A percentile compares a stretch with the other conserved stretches of the same genome.
These are phyloP conservation scores for Gynochthodes officinalis DNA, from an alignment of 257 asterid species.

Conservation along the genomic window DNA sequence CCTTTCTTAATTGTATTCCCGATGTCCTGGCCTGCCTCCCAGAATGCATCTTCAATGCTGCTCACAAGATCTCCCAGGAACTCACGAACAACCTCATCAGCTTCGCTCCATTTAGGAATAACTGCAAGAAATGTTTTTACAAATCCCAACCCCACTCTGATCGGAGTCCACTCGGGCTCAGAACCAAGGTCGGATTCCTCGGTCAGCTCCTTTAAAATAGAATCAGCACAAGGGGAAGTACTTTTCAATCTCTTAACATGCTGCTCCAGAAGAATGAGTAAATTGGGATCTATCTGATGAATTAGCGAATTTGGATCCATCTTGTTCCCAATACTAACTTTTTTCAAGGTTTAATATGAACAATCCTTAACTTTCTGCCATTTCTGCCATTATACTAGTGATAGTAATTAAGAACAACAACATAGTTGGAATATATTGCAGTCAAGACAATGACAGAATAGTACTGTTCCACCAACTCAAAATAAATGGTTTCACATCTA, in stretches of 20 bases:
- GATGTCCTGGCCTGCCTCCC: background rate
- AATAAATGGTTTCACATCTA: too few species aligned
- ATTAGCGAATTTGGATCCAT: background rate
- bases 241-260: too few species aligned
- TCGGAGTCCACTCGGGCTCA: background rate
- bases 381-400: too few species aligned
- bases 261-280: too few species aligned
- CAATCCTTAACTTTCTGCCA: too few species aligned
- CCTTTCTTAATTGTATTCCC: background rate
- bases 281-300: too few species aligned
- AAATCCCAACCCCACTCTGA: background rate
- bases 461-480: too few species aligned
- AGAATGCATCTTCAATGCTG: background rate
- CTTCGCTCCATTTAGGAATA: background rate
- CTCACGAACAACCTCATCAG: background rate
- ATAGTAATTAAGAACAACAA: too few species aligned
- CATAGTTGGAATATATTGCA: too few species aligned
- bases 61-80: background rate
- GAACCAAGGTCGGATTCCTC: background rate
- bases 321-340: background rate
- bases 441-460: too few species aligned
- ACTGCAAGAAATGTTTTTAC: background rate
- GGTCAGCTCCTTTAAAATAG: background rate
- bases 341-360: background rate
- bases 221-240: background rate